These are phyloP conservation scores for Escallonia herrerae DNA, from an alignment of 129 eudicot species.

Conservation along the genomic window DNA sequence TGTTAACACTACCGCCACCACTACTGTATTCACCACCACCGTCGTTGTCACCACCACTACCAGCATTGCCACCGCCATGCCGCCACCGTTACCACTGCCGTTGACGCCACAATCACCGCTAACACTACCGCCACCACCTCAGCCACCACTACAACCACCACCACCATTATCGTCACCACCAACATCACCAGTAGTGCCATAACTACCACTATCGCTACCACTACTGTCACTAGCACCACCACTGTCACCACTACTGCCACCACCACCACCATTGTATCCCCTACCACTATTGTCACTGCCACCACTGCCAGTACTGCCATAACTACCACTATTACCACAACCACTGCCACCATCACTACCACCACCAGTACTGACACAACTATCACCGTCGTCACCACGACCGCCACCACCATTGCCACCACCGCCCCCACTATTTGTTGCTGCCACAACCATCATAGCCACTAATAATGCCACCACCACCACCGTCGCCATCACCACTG, in stretches of 20 bases:
- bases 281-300: not conserved
- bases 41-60: not conserved
- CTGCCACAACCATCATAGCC: too few species aligned
- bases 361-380: too few species aligned
- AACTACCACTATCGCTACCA: too few species aligned
- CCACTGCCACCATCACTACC: too few species aligned
- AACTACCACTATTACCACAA: too few species aligned
- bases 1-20: not conserved
- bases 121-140: not conserved
- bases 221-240: not conserved
- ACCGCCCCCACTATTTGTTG: too few species aligned
- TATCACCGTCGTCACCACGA: too few species aligned
- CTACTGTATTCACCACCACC: not conserved
- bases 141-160: not conserved
- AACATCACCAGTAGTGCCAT: too few species aligned
- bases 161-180: too few species aligned
- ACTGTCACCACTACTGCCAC: not conserved
- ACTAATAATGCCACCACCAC: too few species aligned
- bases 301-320: not conserved
- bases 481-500: too few species aligned
- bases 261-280: not conserved
- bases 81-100: not conserved
- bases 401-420: too few species aligned
- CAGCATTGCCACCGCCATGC: not conserved
- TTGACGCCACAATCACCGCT: not conserved